Base-by-base conservation (phyloP, 495 filamentous ascomycete species). In the Talaromyces ruber region DNA sequence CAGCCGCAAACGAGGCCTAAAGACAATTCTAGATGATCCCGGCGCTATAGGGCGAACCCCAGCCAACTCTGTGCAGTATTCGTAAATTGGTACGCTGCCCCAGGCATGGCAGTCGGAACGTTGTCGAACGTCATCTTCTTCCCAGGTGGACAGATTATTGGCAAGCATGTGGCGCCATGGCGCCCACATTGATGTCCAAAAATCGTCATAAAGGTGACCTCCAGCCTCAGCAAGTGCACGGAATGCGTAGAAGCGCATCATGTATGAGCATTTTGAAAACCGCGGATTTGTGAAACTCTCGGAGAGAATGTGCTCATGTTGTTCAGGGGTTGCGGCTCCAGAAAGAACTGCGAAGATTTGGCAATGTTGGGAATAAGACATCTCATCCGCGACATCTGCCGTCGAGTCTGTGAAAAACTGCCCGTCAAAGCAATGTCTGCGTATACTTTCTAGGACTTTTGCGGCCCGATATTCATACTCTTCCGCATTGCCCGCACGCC, bases 61-160 rank as follows among this genome's bases (percentile, higher is more conserved):
- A 1, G 71, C 71, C 8, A 77, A 29, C 61, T 76, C 73, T 9
- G 71, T 71, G 8, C 71, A 74, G 57, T 67, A 75, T 47, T 77
- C 75, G 62, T 75, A 77, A 11, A 77, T 66, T 8, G 75, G 74
- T 14, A 74, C 75, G 59, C 73, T 75, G 2, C 74, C 72, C 75
- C 75, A 77, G 1, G 73, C 75, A 66, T 77, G 75, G 18, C 75
- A 77, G 53, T 77, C 75, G 2, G 71, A 74, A 8, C 75, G 64
- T 58, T 77, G 70, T 2, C 70, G 63, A 2, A 76, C 74, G 58
- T 72, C 71, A 34, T 76, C 74, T 54, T 77, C 75, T 50, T 72
- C 75, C 74, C 75, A 77, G 1, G 75, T 77, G 1, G 72, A 66
- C 18, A 76, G 64, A 58, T 75, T 74, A 59, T 75, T 66, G 5